Evolutionary conservation across 2,329 filamentous ascomycete species (phyloP).

Genomic region (Pezicula neosporulosa): DNA sequence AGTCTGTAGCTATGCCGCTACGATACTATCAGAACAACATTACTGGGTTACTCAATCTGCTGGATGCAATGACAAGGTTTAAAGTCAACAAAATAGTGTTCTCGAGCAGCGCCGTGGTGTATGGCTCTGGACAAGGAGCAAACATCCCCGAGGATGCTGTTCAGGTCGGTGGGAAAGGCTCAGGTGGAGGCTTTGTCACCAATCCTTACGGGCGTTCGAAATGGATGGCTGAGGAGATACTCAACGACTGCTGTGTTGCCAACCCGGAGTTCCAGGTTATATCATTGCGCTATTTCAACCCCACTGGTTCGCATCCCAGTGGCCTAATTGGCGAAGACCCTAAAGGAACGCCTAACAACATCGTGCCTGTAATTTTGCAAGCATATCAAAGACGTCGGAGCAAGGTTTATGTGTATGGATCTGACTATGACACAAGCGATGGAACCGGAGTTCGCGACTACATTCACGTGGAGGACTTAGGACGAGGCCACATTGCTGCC

Average conservation of each 20-base stretch:
- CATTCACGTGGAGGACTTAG: conserved; percentile 64
- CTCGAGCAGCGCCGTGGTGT: conserved; percentile 65
- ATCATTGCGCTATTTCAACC: conserved; percentile 65
- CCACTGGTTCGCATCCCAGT: conserved; percentile 61
- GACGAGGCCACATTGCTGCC: conserved; percentile 60
- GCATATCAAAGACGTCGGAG: conserved; percentile 52
- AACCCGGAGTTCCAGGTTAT: conserved; percentile 61
- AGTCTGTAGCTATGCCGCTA: conserved; percentile 57
- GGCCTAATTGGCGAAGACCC: conserved; percentile 64
- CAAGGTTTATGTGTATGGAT: conserved; percentile 58
- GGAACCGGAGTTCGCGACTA: conserved; percentile 66
- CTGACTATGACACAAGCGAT: conserved; percentile 62
- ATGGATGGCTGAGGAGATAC: conserved; percentile 64
- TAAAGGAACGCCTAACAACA: conserved; percentile 56
- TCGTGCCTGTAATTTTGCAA: conserved; percentile 61
- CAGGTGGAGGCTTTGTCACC: conserved; percentile 42
- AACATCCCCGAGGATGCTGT: conserved; percentile 42
- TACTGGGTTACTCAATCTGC: conserved; percentile 57
- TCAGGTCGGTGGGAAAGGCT: conserved; percentile 34
- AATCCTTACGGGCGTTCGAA: conserved; percentile 66
- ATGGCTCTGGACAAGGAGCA: conserved; percentile 46
- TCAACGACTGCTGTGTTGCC: conserved; percentile 57
- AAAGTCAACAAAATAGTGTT: conserved; percentile 65
- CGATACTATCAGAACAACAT: conserved; percentile 69
- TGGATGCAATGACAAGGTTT: conserved; percentile 52